Evolutionary conservation across 208 protist genomes (phyloP), one percentile per base, ranked within the genome.

Genomic region (Novymonas esmeraldas): DNA sequence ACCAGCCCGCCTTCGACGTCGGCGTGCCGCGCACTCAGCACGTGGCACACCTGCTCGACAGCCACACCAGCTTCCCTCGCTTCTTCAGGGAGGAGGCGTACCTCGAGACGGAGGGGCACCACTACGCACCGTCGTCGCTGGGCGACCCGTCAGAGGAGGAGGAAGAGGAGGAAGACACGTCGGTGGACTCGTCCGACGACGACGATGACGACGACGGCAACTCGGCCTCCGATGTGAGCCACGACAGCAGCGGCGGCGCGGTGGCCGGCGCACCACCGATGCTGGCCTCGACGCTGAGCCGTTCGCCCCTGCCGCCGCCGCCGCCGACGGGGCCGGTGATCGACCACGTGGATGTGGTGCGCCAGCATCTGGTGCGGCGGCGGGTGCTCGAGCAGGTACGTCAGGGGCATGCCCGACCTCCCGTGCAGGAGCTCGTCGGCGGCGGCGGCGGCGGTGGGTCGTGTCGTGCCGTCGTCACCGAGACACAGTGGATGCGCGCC

Each of bases 401-500:
- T 2, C 33, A 28, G 2, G 62, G 56, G 29, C 31, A 88, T 41
- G 10, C 33, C 3, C 49, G 29, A 20, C 63, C 68, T 7, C 44
- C 55, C 3, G 45, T 42, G 49, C 83, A 92, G 65, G 82, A 90
- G 61, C 14, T 87, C 29, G 33, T 81, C 11, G 70, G 60, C 13
- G 39, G 62, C 13, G 78, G 73, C 11, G 70, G 60, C 13, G 39
- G 62, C 13, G 78, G 73, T 18, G n/a, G 48, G 14, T 70, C 79
- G 4, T 78, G 83, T 0, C 75, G 68, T n/a, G 66, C 56, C 18
- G 81, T 78, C 0, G 58, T 72, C 14, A 72, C 84, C 26, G 87
- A 93, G 56, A 79, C 83, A 36, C 79, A 85, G 50, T 92, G 83
- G 85, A 78, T 92, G 73, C 81, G 80, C 26, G 71, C 78, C 0